Percentiles rank a stretch among this genome's conserved stretches.
phyloP scores from a whole-genome alignment of 345 rosid genomes.

The Chamaenerion angustifolium region DNA sequence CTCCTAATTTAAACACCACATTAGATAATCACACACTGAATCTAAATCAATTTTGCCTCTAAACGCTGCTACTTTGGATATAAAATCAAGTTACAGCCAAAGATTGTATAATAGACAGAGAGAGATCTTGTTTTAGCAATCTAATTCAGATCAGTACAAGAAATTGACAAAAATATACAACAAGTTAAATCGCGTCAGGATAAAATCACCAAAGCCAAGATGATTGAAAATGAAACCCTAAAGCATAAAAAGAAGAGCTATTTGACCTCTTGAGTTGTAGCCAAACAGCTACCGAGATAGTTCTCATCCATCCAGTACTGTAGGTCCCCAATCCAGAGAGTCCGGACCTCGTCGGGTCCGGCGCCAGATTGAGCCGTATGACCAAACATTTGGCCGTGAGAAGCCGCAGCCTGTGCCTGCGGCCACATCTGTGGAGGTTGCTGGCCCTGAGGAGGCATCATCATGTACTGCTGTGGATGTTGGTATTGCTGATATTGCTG shows the following conservation, averaged over 20 bases:
- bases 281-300: conserved; percentile 42
- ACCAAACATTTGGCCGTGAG: no score
- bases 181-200: no score
- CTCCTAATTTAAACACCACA: no score
- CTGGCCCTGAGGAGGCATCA: conserved; percentile 8
- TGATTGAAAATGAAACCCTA: neutral
- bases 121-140: no score
- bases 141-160: no score
- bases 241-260: neutral
- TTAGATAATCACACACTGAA: no score
- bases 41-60: no score
- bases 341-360: conserved; percentile 55
- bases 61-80: no score
- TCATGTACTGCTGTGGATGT: conserved; percentile 15
- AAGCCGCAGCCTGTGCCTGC: conserved; percentile 14
- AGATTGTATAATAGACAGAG: no score
- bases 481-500: conserved; percentile 22
- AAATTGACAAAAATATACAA: no score
- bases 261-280: conserved; percentile 52
- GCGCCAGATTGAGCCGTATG: no score
- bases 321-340: conserved; percentile 93
- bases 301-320: conserved; percentile 94
- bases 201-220: neutral
- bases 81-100: no score
- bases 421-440: conserved; percentile 13